phyloP scores from a whole-genome alignment of 352 stramenopile genomes.

The Pythium phragmiticola region DNA sequence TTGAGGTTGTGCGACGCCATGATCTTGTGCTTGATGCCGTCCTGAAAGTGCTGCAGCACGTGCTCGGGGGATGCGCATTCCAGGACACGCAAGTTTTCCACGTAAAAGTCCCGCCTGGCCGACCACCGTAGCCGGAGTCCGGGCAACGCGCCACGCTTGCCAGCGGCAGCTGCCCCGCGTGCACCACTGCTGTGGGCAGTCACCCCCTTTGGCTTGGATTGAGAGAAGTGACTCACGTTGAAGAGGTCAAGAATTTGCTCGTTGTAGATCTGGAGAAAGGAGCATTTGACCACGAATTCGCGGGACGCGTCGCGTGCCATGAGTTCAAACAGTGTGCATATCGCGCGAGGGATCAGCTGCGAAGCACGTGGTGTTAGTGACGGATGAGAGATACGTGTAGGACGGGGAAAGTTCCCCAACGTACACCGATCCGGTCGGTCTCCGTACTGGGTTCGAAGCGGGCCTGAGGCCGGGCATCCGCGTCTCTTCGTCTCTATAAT shows the following conservation, averaged over 20 bases:
- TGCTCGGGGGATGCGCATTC: constrained; percentile 44
- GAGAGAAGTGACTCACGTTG: constrained; percentile 41
- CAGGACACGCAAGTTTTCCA: constrained; percentile 48
- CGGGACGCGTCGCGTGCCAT: constrained; percentile 17
- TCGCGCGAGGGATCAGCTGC: constrained; percentile 23
- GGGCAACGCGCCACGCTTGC: constrained; percentile 10
- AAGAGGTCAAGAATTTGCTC: constrained; percentile 49
- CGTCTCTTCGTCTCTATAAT: constrained; percentile 9
- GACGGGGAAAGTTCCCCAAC: not conserved
- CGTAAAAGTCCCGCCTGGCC: constrained; percentile 52
- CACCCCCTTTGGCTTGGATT: not conserved
- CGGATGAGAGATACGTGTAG: constrained; percentile 1
- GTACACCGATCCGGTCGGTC: constrained; percentile 35
- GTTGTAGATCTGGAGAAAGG: constrained; percentile 51
- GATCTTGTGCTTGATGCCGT: constrained; percentile 59
- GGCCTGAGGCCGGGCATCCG: constrained; percentile 12
- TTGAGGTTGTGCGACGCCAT: constrained; percentile 64
- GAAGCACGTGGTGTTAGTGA: not conserved
- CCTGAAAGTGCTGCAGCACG: constrained; percentile 48
- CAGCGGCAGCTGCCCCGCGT: not conserved
- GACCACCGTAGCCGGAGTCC: constrained; percentile 51
- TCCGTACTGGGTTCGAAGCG: constrained; percentile 12
- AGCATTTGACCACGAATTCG: constrained; percentile 45
- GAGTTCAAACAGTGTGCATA: constrained; percentile 7
- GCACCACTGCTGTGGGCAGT: not conserved